Base-by-base conservation (phyloP, 495 filamentous ascomycete genomes). In the Parathielavia appendiculata region DNA sequence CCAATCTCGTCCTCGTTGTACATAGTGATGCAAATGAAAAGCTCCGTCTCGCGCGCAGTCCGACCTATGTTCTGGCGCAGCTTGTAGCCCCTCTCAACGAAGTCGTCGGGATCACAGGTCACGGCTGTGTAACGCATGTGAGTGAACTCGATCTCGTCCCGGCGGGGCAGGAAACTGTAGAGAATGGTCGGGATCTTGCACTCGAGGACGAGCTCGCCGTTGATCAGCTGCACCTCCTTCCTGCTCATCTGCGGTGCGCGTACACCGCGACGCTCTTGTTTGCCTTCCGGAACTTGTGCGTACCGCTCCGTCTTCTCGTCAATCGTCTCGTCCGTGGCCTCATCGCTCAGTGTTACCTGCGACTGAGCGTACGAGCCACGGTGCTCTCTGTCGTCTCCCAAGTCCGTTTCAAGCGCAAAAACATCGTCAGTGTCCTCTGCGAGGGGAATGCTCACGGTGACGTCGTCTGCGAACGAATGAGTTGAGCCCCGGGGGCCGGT, bases 41-140 rank as follows among this genome's bases (percentile, higher is more conserved):
- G 75, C 69, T 99, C 95, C n/a, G 95, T 99, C 69, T 99, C 93
- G 58, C 95, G 81, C 36, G 83, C 75, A 0, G 90, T 97, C 52
- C 73, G 82, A 6, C 90, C 89, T 56, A 97, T 89, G 69, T 95
- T 92, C 72, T 97, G 95, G n/a, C 95, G 87, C 64, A 99, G 71
- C 71, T 95, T 93, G 75, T 97, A 99, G 0, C 93, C 92, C 51
- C 84, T 79, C 16, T 82, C 77, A 0, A 89, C 86, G 62, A 95
- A 99, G 66, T 99, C 92, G 69, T 97, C 92, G 0, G 95, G 95
- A 68, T 99, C 95, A 67, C 92, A 97, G 1, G 95, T 99, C 38
- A 96, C 93, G n/a, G 95, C 95, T 34, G 95, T 97, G 68, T 99
- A 99, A n/a, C 95, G 88, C 95, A 97, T 97, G 69, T 99, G 92